Percentiles rank a stretch among this genome's conserved stretches.
phyloP scores from a whole-genome alignment of 2,329 filamentous ascomycete genomes.

The Magnaporthiopsis rhizophila region DNA sequence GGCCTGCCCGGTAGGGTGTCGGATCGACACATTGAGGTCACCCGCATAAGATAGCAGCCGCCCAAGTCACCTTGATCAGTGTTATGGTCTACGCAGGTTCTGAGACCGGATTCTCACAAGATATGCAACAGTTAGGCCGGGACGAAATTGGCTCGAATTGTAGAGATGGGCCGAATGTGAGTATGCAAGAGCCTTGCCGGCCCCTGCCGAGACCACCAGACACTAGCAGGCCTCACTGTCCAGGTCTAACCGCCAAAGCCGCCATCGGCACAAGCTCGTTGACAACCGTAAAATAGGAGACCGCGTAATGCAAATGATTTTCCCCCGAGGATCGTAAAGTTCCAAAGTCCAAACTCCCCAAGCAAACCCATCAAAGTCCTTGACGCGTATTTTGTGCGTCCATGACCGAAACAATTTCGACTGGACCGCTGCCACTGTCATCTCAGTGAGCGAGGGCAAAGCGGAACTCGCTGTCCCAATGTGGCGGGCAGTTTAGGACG shows the following conservation, averaged over 20 bases:
- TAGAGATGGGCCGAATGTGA: not conserved
- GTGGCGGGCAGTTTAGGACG: slow-evolving; percentile 44
- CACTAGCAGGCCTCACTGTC: not conserved
- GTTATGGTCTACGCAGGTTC: too few species aligned
- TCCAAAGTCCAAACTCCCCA: slow-evolving; percentile 25
- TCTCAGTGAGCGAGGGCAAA: slow-evolving; percentile 22
- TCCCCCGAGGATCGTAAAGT: slow-evolving; percentile 16
- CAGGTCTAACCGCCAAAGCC: not conserved
- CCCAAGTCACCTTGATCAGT: too few species aligned
- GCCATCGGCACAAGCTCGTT: slow-evolving; percentile 10
- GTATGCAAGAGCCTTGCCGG: not conserved
- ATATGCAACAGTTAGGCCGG: not conserved
- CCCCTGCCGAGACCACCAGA: too few species aligned
- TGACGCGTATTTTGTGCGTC: slow-evolving; percentile 4
- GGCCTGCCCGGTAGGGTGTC: too few species aligned
- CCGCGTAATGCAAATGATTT: slow-evolving; percentile 22
- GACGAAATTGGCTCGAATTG: not conserved
- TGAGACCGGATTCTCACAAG: not conserved
- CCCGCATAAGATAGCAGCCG: too few species aligned
- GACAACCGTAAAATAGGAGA: slow-evolving; percentile 14
- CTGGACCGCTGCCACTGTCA: too few species aligned
- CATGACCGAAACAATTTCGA: slow-evolving; percentile 16
- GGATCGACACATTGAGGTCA: too few species aligned
- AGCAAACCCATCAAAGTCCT: slow-evolving; percentile 19
- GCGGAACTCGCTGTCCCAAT: slow-evolving; percentile 17